Base-by-base conservation (phyloP, 345 rosid species). In the Melastoma malabathricum region DNA sequence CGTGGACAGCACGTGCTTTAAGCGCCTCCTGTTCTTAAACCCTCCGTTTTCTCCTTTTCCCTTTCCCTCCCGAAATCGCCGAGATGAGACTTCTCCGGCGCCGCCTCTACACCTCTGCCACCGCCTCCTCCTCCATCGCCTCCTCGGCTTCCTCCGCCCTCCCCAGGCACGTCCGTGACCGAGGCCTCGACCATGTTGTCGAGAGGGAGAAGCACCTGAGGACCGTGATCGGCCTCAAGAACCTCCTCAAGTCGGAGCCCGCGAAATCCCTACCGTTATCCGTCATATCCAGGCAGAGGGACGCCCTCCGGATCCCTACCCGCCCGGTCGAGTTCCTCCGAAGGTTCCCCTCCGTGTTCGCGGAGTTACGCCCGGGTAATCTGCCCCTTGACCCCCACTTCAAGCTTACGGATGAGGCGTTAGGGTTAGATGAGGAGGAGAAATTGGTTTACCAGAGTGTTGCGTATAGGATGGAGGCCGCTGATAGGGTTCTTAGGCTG, bases 181-280 rank as follows among this genome's bases (percentile, higher is more conserved):
- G 98, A 23, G 96, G 96, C n/a, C 83, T 92, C 18, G 98, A 87
- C 73, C 98, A 92, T 72, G 87, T 77, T 1, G 96, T 92, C 10
- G 89, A 77, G 66, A 72, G 93, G 50, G 96, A 87, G 55, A 84
- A 79, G 61, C 82, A 87, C 65, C 81, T 87, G 45, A 72, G 70
- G 18, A 81, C 95, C 0, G 59, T 92, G 19, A 57, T 87, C 52
- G 59, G 66, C 66, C 63, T 84, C 61, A 92, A 92, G 48, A 71
- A 84, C 82, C 71, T 92, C 9, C 68, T 92, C 61, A 84, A 75
- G 64, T 70, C 73, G 43, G 98, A 92, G 65, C 98, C 98, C 3
- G 59, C 96, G 5, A 86, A 80, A 57, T 82, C 98, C n/a, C 74
- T 92, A 18, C 95, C 96, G 10, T 59, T 87, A 59, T 68, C 93